Evolutionary conservation across 345 rosid genomes (phyloP).

Genomic region (Eucalyptus erythrocorys): DNA sequence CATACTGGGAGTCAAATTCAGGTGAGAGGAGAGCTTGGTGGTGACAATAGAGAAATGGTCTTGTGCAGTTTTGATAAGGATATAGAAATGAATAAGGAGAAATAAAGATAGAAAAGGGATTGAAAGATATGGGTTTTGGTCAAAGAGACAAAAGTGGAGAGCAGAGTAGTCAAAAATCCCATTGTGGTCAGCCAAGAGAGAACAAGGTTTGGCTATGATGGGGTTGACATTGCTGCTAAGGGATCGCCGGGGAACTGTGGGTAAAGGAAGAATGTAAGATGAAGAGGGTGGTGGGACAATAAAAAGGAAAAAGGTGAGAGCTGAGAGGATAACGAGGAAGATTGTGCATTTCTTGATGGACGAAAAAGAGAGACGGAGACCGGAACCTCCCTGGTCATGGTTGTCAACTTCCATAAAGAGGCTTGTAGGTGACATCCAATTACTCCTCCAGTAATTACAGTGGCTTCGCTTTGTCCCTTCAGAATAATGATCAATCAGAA

Average conservation of each 20-base stretch:
- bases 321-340: constrained; percentile 30
- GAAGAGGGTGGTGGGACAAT: constrained; percentile 1
- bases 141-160: constrained; percentile 57
- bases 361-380: not conserved
- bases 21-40: constrained; percentile 61
- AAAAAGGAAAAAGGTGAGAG: constrained; percentile 33
- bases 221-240: not conserved
- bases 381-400: not conserved
- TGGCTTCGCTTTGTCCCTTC: not conserved
- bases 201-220: constrained; percentile 25
- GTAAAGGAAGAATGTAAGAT: not conserved
- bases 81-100: constrained; percentile 62
- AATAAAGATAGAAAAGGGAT: constrained; percentile 44
- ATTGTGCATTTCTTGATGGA: constrained; percentile 21
- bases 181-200: constrained; percentile 6
- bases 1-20: constrained; percentile 77
- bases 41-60: constrained; percentile 89
- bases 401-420: not conserved
- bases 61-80: constrained; percentile 92
- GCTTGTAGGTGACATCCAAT: not conserved
- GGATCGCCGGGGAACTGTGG: constrained; percentile 30
- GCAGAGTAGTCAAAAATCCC: constrained; percentile 47
- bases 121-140: constrained; percentile 27
- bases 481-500: not conserved
- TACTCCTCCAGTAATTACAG: not conserved